Conservation (phyloP, 2,329 filamentous ascomycete species). For the Podosphaera xanthii region DNA sequence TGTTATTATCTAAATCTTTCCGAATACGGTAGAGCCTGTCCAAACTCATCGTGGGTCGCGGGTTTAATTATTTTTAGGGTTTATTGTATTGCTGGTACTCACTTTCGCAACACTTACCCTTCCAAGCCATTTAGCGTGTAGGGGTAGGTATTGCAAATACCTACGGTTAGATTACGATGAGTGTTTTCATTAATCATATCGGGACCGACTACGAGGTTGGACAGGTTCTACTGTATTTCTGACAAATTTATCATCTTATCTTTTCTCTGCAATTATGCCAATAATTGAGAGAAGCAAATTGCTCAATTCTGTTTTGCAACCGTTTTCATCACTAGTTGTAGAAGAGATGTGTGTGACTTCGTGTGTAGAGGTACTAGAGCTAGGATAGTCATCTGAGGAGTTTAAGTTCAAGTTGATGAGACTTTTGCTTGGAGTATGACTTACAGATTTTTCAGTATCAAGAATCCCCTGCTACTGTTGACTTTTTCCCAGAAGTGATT, state of each 20-base stretch:
- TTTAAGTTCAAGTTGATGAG: slow-evolving; percentile 14
- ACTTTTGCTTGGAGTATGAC: slow-evolving; percentile 15
- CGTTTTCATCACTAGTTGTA: slow-evolving; percentile 13
- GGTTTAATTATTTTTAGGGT: too few species aligned
- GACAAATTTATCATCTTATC: slow-evolving; percentile 6
- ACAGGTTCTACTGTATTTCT: neutral
- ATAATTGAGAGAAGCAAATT: slow-evolving; percentile 4
- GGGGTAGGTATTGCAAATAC: too few species aligned
- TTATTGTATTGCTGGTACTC: too few species aligned
- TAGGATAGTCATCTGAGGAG: slow-evolving; percentile 19
- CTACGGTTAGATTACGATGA: too few species aligned
- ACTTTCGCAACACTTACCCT: too few species aligned
- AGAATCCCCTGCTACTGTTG: slow-evolving; percentile 5
- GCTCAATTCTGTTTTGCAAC: slow-evolving; percentile 6
- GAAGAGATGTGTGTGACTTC: slow-evolving; percentile 18
- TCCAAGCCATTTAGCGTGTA: too few species aligned
- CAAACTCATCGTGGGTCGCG: too few species aligned
- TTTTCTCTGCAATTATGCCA: neutral
- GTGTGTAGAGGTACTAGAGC: slow-evolving; percentile 18
- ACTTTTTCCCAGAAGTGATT: slow-evolving; percentile 4
- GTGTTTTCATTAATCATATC: too few species aligned
- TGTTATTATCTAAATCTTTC: neutral
- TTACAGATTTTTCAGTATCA: slow-evolving; percentile 4
- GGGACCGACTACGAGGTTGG: too few species aligned
- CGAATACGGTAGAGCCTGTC: too few species aligned